Base-by-base conservation (phyloP, 768 basidiomycete species). In the Panus rudis region DNA sequence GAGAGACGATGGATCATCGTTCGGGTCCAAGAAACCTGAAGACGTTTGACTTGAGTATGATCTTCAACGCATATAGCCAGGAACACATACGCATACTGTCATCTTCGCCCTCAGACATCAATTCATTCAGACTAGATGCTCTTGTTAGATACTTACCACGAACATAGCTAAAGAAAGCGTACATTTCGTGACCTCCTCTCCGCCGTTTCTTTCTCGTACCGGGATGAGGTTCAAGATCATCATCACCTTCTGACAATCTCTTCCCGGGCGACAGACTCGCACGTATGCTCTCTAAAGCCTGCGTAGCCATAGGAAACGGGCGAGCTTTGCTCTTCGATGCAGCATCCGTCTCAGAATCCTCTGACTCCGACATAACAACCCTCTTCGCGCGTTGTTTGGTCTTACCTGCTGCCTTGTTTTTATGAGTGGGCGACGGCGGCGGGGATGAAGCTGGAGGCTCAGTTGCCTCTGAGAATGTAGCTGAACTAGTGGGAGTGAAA, bases 1-100 rank as follows among this genome's bases (percentile, higher is more conserved):
- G 2, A 90, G 63, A 1, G 69, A 79, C 5, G 66, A 69, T 10
- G 86, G 86, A 51, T 91, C 86, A 5, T 69, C 63, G 16, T 59
- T 50, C 3, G 72, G 64, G 26, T 71, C 68, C 21, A 77, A 58
- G 8, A 76, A 72, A 33, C 81, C 79, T 84, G 47, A 11, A 20
- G 41, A 20, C 34, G n/a, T 5, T 25, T 10, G 6, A 13, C 16
- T 20, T 32, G 19, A 32, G 23, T 16, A 12, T 33, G 24, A 37
- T 20, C 20, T n/a, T n/a, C n/a, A n/a, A n/a, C n/a, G n/a, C n/a
- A n/a, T n/a, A n/a, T n/a, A n/a, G n/a, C 20, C 4, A 10, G 19
- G 4, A 11, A 7, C 10, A 43, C 42, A 43, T 32, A 50, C 49
- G 43, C 34, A 52, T 14, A 52, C 52, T 46, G 3, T 57, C 52